phyloP scores from a whole-genome alignment of 805 yeast species.

The Priceomyces fermenticarens region DNA sequence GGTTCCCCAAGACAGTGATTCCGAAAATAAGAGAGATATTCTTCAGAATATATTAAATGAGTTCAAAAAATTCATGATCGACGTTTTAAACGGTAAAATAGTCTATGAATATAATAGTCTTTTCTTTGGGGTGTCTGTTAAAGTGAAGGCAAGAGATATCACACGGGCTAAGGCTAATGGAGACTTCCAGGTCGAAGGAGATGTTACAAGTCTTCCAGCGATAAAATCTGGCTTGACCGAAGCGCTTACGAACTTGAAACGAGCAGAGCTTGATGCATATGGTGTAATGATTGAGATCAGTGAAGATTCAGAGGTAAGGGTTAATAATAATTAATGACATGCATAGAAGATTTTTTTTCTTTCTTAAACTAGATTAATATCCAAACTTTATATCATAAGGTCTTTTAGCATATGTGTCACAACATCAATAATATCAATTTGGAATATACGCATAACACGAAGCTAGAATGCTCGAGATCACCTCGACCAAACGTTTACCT shows the following conservation, averaged over 20 bases:
- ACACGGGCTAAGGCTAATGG: neutral
- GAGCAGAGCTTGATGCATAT: conserved; percentile 1
- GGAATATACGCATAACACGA: no score
- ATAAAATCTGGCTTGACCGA: neutral
- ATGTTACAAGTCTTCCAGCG: neutral
- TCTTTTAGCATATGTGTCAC: no score
- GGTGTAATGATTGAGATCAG: conserved; percentile 1
- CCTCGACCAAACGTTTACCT: no score
- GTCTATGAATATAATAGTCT: conserved; percentile 6
- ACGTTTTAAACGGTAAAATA: conserved; percentile 1
- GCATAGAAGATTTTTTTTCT: no score
- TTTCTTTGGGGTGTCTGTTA: conserved; percentile 6
- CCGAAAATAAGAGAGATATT: conserved; percentile 1
- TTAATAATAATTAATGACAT: neutral
- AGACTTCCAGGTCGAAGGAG: neutral
- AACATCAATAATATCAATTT: no score
- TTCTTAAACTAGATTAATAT: no score
- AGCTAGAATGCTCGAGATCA: no score
- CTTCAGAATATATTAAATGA: conserved; percentile 4
- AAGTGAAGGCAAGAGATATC: neutral
- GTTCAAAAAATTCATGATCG: conserved; percentile 1
- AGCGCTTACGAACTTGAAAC: conserved; percentile 2
- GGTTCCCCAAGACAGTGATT: conserved; percentile 1
- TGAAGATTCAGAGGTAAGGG: conserved; percentile 1
- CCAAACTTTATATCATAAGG: no score